Evolutionary conservation across 2,329 filamentous ascomycete species (phyloP), one percentile per base, ranked within the genome.

Genomic region (Didymella lethalis): DNA sequence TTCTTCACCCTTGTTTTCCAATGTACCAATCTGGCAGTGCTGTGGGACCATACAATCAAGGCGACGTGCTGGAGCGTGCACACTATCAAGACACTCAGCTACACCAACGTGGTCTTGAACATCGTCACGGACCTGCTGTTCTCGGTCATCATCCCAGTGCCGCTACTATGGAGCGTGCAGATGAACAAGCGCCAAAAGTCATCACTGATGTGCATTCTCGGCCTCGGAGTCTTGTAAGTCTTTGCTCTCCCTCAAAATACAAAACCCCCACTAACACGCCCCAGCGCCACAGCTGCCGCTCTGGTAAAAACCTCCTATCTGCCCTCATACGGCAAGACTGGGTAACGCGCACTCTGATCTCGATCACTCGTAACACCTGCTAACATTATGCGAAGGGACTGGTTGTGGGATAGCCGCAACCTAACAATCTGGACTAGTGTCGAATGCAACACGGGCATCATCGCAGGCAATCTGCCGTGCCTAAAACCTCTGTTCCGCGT

Each of bases 1-100:
- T 77, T 80, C 54, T 74, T 83, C 70, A 84, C 82, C 0, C 61
- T 84, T 1, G 55, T 84, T 2, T 67, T 84, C 1, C 82, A 85
- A 57, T 85, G 83, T 48, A 77, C 75, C 6, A 76, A 84, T 41
- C 68, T 84, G 1, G 74, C 77, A 6, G 60, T 79, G 0, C 74
- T 78, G 28, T 85, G 82, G 82, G 80, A 85, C 60, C 44, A 38
- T 0, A 67, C 64, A 0, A 71, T 80, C 2, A 66, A 75, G 10
- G 70, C 76, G 0, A 77, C 71, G 1, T 85, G 83, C 61, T 85
- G 81, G 77, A 56, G 71, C 0, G 57, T 67, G 6, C 46, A 48
- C 1, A 81, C 78, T 0, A 69, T 84, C 5, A 73, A 80, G 29
- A 73, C 66, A 0, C 69, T 85, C 2, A 78, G 78, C 11, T 83